Conservation (phyloP, 2,329 filamentous ascomycete genomes). For the Aspergillus sp. region DNA sequence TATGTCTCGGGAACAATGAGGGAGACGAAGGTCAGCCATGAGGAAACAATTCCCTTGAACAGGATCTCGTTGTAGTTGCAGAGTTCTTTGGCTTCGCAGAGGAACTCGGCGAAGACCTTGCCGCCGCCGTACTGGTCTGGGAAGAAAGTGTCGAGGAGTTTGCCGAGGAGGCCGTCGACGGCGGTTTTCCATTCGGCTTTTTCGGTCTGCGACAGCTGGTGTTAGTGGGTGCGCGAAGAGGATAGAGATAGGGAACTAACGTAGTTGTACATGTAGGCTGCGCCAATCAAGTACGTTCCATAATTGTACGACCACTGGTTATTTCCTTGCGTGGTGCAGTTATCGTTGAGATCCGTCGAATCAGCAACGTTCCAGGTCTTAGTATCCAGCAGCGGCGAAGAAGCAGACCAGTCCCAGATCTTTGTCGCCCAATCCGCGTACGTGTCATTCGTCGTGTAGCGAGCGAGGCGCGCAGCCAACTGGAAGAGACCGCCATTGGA, state of each 20-base stretch:
- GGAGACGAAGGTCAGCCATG: conserved; percentile 66
- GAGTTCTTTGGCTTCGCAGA: conserved; percentile 63
- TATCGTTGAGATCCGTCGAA: conserved; percentile 56
- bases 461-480: conserved; percentile 36
- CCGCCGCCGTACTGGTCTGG: conserved; percentile 48
- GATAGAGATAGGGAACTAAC: conserved; percentile 33
- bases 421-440: conserved; percentile 68
- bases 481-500: conserved; percentile 41
- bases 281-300: conserved; percentile 60
- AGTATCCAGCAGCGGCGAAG: conserved; percentile 55
- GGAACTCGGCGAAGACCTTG: conserved; percentile 61
- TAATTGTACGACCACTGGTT: conserved; percentile 64
- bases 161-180: conserved; percentile 60
- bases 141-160: conserved; percentile 57
- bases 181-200: conserved; percentile 59
- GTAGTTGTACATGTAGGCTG: conserved; percentile 62
- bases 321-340: conserved; percentile 57
- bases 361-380: conserved; percentile 58
- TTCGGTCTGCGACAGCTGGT: conserved; percentile 31
- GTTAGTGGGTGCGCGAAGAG: not conserved
- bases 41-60: conserved; percentile 72
- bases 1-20: conserved; percentile 66
- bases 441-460: conserved; percentile 36
- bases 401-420: conserved; percentile 62
- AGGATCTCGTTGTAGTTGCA: conserved; percentile 75